Base-by-base conservation (phyloP, 2,329 filamentous ascomycete genomes). In the Aspergillus japonicus region DNA sequence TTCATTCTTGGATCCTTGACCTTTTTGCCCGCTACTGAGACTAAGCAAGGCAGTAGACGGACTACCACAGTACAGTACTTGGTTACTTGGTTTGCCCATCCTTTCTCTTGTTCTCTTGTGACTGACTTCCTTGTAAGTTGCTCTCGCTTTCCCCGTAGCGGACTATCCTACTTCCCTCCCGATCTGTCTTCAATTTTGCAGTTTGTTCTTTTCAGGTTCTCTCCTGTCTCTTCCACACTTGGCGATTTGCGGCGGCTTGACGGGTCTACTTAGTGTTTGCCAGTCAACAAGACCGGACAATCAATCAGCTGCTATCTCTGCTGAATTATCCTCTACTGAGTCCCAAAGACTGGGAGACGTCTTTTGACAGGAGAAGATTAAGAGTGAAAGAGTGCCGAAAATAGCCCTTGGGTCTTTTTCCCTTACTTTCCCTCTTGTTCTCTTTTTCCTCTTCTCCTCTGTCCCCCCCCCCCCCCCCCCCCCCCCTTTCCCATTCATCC, bases 91-190 rank as follows among this genome's bases (percentile, higher is more conserved):
- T 35, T 35, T 12, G 33, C 33, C 33, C 33, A 35, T 47, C 26
- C 54, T 51, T 23, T 56, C 23, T 47, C 39, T 50, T 53, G 26
- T 26, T 44, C 51, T 29, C 42, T 24, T 49, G 24, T 50, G 16
- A 35, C 26, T 29, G 26, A 29, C 21, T 39, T 23, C 50, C 56
- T 49, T 50, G 26, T 26, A 19, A 48, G 23, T 55, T 33, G 24
- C 42, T 47, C 21, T 31, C 44, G 10, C 48, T 31, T 33, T 39
- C 35, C 55, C 35, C 56, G 51, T 62, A 56, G 56, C 66, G 66
- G 64, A 68, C 60, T 66, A 68, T 66, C 47, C 65, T 67, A 66
- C 65, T 67, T 66, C 63, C 66, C 35, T 67, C 64, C 66, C 61
- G 58, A 42, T 42, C 39, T 50, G 51, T 47, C 50, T 52, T 48